Base-by-base conservation (phyloP, 2,329 filamentous ascomycete genomes). In the Diaporthe destruens region DNA sequence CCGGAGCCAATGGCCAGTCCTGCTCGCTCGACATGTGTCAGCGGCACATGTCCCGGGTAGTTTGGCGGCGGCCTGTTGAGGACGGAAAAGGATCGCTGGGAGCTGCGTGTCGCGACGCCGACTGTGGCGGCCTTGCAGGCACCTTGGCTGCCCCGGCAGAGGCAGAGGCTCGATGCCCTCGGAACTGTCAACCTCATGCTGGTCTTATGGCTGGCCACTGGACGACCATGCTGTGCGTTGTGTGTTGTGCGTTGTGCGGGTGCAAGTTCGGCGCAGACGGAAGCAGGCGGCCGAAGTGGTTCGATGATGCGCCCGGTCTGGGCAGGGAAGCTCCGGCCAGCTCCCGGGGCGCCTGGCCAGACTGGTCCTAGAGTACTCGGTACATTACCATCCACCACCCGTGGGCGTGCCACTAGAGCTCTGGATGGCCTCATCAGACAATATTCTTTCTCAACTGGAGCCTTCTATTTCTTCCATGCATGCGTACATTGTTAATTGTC, bases 1-100 rank as follows among this genome's bases (percentile, higher is more conserved):
- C 90, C 89, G 9, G 91, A 91, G 34, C 90, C 90, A 63, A 92
- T 79, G 57, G 90, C 89, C 61, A 99, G 87, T 23, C 90, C 91
- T 73, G 90, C 87, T 71, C 93, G 92, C 84, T 98, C 96, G 71
- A 94, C 78, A 54, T 84, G 83, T 9, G 93, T 98, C 71, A 99
- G 89, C 47, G 96, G 96, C 42, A 98, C 91, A 89, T 99, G 96
- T 82, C 95, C 94, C 0, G 93, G 91, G 84, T 98, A 98, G 78
- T 94, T 96, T 72, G 95, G 94, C 34, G 89, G 88, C 66, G 96
- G 96, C 8, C 96, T 93, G 82, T 93, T 93, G 77, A 97, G 89
- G 75, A 94, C 90, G 55, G 95, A 97, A 86, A 98, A 97, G 44
- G 82, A 80, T 49, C 76, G 67, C 39, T n/a, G 67, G 6, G 51